A percentile compares a stretch with the other conserved stretches of the same genome.
Evolutionary conservation across 495 filamentous ascomycete species (phyloP).

Genomic region (Neurospora sp.): DNA sequence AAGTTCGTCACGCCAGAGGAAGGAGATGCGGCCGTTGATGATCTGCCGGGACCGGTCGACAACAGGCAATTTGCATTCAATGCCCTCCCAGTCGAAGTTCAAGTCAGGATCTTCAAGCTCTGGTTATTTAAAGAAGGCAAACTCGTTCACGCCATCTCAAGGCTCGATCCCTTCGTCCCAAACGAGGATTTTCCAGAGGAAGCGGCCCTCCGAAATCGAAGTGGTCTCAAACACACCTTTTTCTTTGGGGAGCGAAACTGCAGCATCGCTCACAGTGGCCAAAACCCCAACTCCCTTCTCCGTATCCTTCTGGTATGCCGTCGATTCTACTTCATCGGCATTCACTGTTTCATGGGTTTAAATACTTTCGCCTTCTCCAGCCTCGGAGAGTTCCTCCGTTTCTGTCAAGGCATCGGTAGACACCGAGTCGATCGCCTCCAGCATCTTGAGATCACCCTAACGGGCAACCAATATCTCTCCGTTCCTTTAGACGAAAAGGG

Average conservation of each 20-base stretch:
- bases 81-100: conserved; percentile 16
- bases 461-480: conserved; percentile 17
- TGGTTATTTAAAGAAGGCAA: conserved; percentile 15
- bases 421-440: conserved; percentile 25
- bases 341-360: conserved; percentile 30
- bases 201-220: conserved; percentile 4
- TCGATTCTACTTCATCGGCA: conserved; percentile 22
- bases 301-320: conserved; percentile 19
- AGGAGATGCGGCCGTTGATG: neutral
- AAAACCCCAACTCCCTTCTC: conserved; percentile 17
- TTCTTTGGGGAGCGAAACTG: conserved; percentile 19
- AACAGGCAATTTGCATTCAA: conserved; percentile 16
- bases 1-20: neutral
- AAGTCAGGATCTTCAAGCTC: conserved; percentile 19
- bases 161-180: conserved; percentile 21
- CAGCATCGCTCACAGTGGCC: conserved; percentile 12
- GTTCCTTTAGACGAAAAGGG: neutral
- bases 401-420: conserved; percentile 27
- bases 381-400: conserved; percentile 31
- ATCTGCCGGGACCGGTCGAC: neutral
- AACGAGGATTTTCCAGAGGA: conserved; percentile 10
- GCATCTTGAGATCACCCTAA: conserved; percentile 25
- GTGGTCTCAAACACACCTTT: conserved; percentile 19
- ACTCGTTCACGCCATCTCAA: conserved; percentile 29
- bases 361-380: conserved; percentile 38